phyloP scores from a whole-genome alignment of 352 stramenopile species.

The Globisporangium nodosum region DNA sequence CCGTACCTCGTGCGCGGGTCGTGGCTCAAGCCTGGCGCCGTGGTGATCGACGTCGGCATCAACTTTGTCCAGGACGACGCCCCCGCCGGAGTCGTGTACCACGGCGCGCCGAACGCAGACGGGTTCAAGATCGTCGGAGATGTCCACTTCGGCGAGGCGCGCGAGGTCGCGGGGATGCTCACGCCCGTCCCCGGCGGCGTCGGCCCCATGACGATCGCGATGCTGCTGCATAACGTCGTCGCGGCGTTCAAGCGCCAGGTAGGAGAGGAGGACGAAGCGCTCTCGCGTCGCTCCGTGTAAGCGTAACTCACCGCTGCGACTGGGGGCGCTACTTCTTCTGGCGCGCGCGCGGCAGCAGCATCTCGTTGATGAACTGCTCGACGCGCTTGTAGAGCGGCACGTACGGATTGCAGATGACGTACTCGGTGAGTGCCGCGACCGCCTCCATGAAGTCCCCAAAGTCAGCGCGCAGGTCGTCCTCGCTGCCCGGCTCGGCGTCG shows the following conservation, averaged over 20 bases:
- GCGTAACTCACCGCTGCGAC: too few species aligned
- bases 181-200: conserved; percentile 98
- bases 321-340: conserved; percentile 48
- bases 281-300: too few species aligned
- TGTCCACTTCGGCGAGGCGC: conserved; percentile 89
- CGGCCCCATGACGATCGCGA: conserved; percentile 98
- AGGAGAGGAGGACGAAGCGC: conserved; percentile 1
- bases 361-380: conserved; percentile 72
- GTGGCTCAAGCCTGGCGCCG: conserved; percentile 96
- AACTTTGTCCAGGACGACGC: conserved; percentile 90
- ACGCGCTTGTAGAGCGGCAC: conserved; percentile 69
- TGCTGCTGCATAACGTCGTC: conserved; percentile 90
- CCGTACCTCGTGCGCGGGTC: conserved; percentile 92
- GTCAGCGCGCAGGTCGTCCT: conserved; percentile 45
- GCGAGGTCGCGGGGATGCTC: conserved; percentile 84
- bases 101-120: conserved; percentile 50
- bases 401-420: conserved; percentile 79
- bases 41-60: conserved; percentile 99
- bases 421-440: conserved; percentile 65
- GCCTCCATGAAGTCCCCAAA: conserved; percentile 70
- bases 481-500: conserved; percentile 28
- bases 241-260: conserved; percentile 67
- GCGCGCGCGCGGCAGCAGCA: conserved; percentile 61
- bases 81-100: conserved; percentile 19
- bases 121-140: conserved; percentile 98